Conservation (phyloP, 208 protist genomes). For the Leishmania aethiopica region DNA sequence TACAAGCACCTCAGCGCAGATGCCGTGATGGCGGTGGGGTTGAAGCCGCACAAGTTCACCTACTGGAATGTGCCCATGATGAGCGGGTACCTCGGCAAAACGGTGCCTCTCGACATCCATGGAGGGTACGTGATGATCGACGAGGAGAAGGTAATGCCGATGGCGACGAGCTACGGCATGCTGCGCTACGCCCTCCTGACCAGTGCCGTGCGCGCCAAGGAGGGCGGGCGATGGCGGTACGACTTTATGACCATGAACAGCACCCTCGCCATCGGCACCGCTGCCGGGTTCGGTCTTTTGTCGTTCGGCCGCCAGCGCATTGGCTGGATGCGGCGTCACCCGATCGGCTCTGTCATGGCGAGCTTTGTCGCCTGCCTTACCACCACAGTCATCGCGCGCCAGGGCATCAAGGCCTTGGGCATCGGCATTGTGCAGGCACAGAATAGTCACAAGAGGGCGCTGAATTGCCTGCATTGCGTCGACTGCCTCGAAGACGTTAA, state of each 20-base stretch:
- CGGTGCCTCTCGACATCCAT: conserved; percentile 76
- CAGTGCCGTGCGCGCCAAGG: conserved; percentile 61
- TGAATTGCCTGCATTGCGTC: conserved; percentile 56
- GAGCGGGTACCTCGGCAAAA: conserved; percentile 64
- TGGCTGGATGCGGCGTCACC: conserved; percentile 70
- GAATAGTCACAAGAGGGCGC: conserved; percentile 70
- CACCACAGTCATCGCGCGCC: conserved; percentile 44
- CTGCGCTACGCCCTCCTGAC: conserved; percentile 73
- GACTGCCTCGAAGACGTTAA: conserved; percentile 85
- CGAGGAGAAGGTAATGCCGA: conserved; percentile 56
- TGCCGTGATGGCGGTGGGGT: conserved; percentile 36
- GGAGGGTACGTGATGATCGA: conserved; percentile 77
- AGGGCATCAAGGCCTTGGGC: conserved; percentile 58
- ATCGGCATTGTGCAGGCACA: conserved; percentile 71
- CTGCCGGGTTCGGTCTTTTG: conserved; percentile 44
- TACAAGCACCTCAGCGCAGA: conserved; percentile 56
- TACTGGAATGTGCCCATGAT: conserved; percentile 83
- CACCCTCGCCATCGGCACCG: conserved; percentile 55
- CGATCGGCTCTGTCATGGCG: conserved; percentile 49
- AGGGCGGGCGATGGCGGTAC: conserved; percentile 80
- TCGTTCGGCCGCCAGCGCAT: conserved; percentile 47
- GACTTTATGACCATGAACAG: conserved; percentile 85
- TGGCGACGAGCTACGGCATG: conserved; percentile 66
- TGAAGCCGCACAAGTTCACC: conserved; percentile 49
- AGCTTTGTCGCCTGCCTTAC: conserved; percentile 41